Evolutionary conservation across 2,329 filamentous ascomycete genomes (phyloP).

Genomic region (Endocalyx cinctus): DNA sequence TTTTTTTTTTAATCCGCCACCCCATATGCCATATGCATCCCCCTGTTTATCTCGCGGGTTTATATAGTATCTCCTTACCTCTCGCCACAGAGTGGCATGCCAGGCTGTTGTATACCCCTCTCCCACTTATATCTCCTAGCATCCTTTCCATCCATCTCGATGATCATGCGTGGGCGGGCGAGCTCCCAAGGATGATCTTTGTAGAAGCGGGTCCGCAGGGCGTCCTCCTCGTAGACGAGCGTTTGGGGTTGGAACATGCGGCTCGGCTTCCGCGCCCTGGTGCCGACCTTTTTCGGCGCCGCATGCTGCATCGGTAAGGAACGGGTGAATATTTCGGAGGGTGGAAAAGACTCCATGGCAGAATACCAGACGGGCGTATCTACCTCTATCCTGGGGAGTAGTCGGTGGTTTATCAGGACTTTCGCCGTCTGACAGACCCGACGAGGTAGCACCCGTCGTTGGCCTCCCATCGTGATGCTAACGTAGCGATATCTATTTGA

Average conservation of each 20-base stretch:
- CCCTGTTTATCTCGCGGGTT: conserved; percentile 1
- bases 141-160: conserved; percentile 85
- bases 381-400: conserved; percentile 22
- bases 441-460: conserved; percentile 31
- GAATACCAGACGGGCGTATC: conserved; percentile 45
- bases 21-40: conserved; percentile 3
- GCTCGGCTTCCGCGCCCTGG: conserved; percentile 60
- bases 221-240: conserved; percentile 80
- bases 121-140: conserved; percentile 75
- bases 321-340: conserved; percentile 53
- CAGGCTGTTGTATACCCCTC: conserved; percentile 65
- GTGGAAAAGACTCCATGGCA: conserved; percentile 49
- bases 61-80: conserved; percentile 60
- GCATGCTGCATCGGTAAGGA: conserved; percentile 47
- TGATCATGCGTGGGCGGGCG: conserved; percentile 76
- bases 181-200: conserved; percentile 96
- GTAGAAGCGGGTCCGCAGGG: conserved; percentile 76
- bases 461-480: conserved; percentile 27
- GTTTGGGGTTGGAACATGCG: conserved; percentile 75
- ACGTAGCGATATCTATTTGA: too few relatives aligned
- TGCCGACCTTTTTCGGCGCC: conserved; percentile 28
- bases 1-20: too few relatives aligned
- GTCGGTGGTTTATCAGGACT: conserved; percentile 30
- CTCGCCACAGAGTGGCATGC: conserved; percentile 76
- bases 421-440: conserved; percentile 40